A percentile compares a stretch with the other conserved stretches of the same genome.
Evolutionary conservation across 2,329 filamentous ascomycete species (phyloP).

Genomic region (Purpureocillium lavendulum): DNA sequence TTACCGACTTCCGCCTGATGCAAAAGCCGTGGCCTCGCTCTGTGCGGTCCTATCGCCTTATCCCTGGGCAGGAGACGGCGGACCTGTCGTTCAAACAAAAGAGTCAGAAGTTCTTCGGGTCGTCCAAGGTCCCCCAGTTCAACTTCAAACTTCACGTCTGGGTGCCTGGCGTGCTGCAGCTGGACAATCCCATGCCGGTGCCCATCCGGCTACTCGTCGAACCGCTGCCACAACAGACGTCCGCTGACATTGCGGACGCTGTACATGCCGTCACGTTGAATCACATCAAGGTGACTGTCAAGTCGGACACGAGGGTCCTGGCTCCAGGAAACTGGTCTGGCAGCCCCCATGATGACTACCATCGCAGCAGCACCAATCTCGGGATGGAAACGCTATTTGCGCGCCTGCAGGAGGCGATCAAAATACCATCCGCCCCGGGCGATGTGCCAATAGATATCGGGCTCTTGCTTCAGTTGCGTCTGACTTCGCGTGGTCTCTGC

Average conservation of each 20-base stretch:
- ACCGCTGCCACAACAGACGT: conserved; percentile 8
- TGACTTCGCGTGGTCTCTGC: neutral
- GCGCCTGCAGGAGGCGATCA: conserved; percentile 1
- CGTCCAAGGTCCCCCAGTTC: conserved; percentile 23
- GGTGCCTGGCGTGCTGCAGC: conserved; percentile 19
- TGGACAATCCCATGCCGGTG: conserved; percentile 14
- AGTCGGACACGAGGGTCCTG: conserved; percentile 8
- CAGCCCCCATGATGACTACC: neutral
- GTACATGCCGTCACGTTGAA: conserved; percentile 9
- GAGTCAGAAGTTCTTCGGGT: conserved; percentile 20
- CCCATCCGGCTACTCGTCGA: conserved; percentile 12
- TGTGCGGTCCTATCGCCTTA: conserved; percentile 15
- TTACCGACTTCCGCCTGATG: conserved; percentile 9
- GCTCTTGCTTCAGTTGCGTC: conserved; percentile 1
- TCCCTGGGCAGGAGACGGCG: conserved; percentile 19
- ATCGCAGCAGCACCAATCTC: neutral
- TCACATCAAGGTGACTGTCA: conserved; percentile 9
- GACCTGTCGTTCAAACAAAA: conserved; percentile 23
- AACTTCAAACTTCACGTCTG: conserved; percentile 15
- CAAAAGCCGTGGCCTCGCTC: neutral
- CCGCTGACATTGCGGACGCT: conserved; percentile 6
- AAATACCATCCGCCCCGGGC: conserved; percentile 3
- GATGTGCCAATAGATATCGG: conserved; percentile 6
- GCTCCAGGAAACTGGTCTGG: conserved; percentile 5
- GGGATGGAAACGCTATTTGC: conserved; percentile 2